Evolutionary conservation across 139 green algal genomes (phyloP).

Genomic region (Mesotaenium endlicherianum): DNA sequence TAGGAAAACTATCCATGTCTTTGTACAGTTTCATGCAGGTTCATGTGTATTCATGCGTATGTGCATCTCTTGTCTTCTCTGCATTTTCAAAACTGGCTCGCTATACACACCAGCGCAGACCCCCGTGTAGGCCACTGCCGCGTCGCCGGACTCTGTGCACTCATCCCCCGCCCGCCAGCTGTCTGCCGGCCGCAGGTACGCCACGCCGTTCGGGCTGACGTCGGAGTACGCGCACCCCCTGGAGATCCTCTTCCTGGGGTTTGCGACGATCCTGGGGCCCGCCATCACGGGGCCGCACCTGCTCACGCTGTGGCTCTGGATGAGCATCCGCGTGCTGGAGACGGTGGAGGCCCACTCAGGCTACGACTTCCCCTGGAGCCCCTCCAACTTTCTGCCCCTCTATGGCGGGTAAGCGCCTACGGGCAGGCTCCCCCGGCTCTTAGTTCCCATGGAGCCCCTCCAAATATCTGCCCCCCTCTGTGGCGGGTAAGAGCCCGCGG

Average conservation of each 20-base stretch:
- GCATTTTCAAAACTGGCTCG: too few relatives aligned
- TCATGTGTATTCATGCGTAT: too few relatives aligned
- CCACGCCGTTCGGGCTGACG: constrained; percentile 54
- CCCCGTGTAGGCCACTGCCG: background rate
- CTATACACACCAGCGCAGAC: too few relatives aligned
- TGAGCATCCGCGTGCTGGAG: constrained; percentile 51
- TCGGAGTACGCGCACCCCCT: constrained; percentile 55
- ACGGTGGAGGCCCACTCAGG: constrained; percentile 52
- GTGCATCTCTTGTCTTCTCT: too few relatives aligned
- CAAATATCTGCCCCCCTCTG: too few relatives aligned
- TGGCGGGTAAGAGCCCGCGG: too few relatives aligned
- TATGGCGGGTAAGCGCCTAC: constrained; percentile 56
- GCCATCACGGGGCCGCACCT: constrained; percentile 49
- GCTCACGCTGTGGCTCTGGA: constrained; percentile 57
- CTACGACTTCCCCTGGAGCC: constrained; percentile 58
- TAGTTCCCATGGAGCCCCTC: too few relatives aligned
- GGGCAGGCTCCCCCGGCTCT: too few relatives aligned
- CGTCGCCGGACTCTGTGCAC: background rate
- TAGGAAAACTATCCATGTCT: too few relatives aligned
- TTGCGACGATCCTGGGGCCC: constrained; percentile 47
- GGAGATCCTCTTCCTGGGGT: constrained; percentile 56
- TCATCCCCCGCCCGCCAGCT: background rate
- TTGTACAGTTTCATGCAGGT: too few relatives aligned
- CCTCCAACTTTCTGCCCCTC: constrained; percentile 46
- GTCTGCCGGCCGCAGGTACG: constrained; percentile 24